A percentile compares a stretch with the other conserved stretches of the same genome.
These are phyloP conservation scores for Raffaelea ambrosiae DNA, from an alignment of 2,329 filamentous ascomycete genomes.

Conservation along the genomic window DNA sequence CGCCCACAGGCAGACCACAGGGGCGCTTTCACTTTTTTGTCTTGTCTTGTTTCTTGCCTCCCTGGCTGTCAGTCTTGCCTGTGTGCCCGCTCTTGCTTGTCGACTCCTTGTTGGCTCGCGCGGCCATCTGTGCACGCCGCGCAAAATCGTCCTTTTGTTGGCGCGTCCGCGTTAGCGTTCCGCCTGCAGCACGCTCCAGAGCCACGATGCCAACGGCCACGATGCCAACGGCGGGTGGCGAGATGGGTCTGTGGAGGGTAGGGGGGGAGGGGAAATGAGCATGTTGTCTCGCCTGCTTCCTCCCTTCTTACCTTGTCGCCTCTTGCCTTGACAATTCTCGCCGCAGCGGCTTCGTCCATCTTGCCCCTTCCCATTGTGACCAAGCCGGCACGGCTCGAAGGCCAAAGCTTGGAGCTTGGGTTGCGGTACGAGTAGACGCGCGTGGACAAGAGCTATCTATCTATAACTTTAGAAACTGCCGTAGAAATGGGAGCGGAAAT, in stretches of 20 bases:
- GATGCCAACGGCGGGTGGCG: no score
- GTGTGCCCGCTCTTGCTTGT: constrained; percentile 12
- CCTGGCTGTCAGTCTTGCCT: not conserved
- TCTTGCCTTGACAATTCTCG: constrained; percentile 31
- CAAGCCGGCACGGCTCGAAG: not conserved
- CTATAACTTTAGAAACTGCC: no score
- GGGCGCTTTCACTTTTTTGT: not conserved
- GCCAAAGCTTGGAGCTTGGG: not conserved
- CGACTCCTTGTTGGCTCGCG: constrained; percentile 22
- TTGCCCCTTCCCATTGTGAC: constrained; percentile 24
- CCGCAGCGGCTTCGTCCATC: constrained; percentile 33
- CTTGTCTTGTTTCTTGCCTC: not conserved
- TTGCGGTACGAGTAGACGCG: not conserved
- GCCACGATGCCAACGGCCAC: no score
- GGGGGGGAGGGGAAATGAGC: no score
- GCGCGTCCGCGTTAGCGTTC: not conserved
- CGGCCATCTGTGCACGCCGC: constrained; percentile 25
- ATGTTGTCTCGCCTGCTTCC: no score
- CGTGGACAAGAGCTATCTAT: no score
- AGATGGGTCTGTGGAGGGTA: no score
- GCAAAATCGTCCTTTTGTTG: constrained; percentile 26
- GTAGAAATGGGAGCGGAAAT: not conserved
- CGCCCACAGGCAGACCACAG: no score
- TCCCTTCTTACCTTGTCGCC: constrained; percentile 34
- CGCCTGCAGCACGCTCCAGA: not conserved